Percentiles rank a stretch among this genome's conserved stretches.
phyloP scores from a whole-genome alignment of 768 basidiomycete species.

The Kwoniella heveanensis region DNA sequence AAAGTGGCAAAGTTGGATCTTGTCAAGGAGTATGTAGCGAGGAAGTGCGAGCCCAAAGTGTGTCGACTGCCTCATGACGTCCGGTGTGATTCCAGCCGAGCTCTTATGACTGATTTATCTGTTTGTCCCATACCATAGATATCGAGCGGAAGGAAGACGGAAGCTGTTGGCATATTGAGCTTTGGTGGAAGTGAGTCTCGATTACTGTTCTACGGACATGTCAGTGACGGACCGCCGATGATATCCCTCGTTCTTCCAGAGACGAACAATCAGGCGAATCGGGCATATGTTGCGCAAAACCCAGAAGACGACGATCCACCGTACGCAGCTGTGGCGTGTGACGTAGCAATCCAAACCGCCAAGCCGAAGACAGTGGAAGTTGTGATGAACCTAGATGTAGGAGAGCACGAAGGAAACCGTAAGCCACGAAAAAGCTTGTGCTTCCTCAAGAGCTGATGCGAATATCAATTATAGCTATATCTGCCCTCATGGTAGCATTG shows the following conservation, averaged over 20 bases:
- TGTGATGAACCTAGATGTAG: slow-evolving; percentile 49
- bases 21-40: slow-evolving; percentile 80
- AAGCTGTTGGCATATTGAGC: slow-evolving; percentile 83
- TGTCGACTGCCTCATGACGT: slow-evolving; percentile 16
- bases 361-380: slow-evolving; percentile 51
- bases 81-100: no score
- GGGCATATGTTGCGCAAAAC: slow-evolving; percentile 37
- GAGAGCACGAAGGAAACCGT: slow-evolving; percentile 53
- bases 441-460: background rate
- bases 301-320: slow-evolving; percentile 50
- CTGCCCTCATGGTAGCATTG: slow-evolving; percentile 81
- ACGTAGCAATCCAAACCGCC: slow-evolving; percentile 52
- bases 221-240: no score
- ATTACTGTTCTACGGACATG: background rate
- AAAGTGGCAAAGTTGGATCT: slow-evolving; percentile 73
- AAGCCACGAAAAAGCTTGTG: slow-evolving; percentile 16
- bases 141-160: slow-evolving; percentile 86
- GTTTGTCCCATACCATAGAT: slow-evolving; percentile 64
- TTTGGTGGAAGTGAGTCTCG: slow-evolving; percentile 72
- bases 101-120: background rate
- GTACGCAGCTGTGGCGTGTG: slow-evolving; percentile 40
- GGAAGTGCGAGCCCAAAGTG: slow-evolving; percentile 91
- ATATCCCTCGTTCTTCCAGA: slow-evolving; percentile 17
- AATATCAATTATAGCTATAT: slow-evolving; percentile 63
- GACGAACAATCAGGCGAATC: slow-evolving; percentile 54